A percentile compares a stretch with the other conserved stretches of the same genome.
Conservation (phyloP, 495 filamentous ascomycete species). For the Glonium stellatum region DNA sequence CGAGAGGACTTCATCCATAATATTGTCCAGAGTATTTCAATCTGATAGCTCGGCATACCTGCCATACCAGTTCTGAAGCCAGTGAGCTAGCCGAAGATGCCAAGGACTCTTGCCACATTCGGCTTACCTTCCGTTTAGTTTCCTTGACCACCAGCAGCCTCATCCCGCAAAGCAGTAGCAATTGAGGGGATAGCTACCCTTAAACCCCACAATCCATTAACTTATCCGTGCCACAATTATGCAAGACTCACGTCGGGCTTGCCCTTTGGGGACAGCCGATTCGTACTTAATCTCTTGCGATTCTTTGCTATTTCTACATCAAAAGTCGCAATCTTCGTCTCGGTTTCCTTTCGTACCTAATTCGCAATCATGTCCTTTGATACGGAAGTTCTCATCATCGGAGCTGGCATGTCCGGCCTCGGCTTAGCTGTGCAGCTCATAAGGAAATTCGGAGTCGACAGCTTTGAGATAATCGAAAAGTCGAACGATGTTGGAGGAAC, state of each 20-base stretch:
- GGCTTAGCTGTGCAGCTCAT: constrained; percentile 32
- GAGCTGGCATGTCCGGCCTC: constrained; percentile 32
- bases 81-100: too few relatives aligned
- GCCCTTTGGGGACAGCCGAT: too few relatives aligned
- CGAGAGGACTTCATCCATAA: too few relatives aligned
- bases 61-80: background rate
- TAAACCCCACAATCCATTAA: too few relatives aligned
- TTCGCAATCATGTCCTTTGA: constrained; percentile 15
- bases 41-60: background rate
- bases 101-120: too few relatives aligned
- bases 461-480: constrained; percentile 34
- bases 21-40: background rate
- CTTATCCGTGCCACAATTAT: too few relatives aligned
- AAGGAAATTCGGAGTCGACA: constrained; percentile 15
- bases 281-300: too few relatives aligned
- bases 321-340: background rate
- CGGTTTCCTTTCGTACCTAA: background rate
- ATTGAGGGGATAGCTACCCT: too few relatives aligned
- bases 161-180: too few relatives aligned
- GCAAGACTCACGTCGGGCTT: too few relatives aligned
- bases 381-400: constrained; percentile 33
- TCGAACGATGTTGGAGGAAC: constrained; percentile 32
- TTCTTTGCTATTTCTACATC: background rate
- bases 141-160: too few relatives aligned
- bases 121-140: too few relatives aligned